Evolutionary conservation across 2,329 filamentous ascomycete genomes (phyloP).

Genomic region (Trichoderma sp.): DNA sequence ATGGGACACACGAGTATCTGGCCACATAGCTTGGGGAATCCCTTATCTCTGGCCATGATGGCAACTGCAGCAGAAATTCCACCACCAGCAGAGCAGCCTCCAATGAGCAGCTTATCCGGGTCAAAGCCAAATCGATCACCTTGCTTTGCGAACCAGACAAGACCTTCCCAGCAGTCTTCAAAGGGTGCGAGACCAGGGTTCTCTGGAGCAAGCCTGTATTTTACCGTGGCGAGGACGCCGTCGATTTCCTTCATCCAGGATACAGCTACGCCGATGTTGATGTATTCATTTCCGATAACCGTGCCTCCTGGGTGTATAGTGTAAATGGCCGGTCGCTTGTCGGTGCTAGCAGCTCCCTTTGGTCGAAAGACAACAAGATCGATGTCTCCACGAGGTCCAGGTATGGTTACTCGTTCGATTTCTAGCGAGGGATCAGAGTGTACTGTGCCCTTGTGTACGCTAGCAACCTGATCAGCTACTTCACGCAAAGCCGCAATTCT

Average conservation of each 20-base stretch:
- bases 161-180: not conserved
- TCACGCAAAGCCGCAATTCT: not conserved
- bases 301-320: not conserved
- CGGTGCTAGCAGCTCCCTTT: not conserved
- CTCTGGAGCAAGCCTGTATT: not conserved
- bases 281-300: not conserved
- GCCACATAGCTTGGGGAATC: not conserved
- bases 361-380: not conserved
- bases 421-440: not conserved
- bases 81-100: not conserved
- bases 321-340: not conserved
- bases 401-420: not conserved
- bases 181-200: not conserved
- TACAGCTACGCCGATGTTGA: not conserved
- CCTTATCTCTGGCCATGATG: not conserved
- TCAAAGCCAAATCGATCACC: not conserved
- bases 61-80: not conserved
- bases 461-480: not conserved
- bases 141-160: not conserved
- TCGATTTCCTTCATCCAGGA: not conserved
- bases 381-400: not conserved
- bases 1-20: not conserved
- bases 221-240: not conserved
- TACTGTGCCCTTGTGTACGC: not conserved
- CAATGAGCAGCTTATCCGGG: not conserved